Base-by-base conservation (phyloP, 2,329 filamentous ascomycete species). In the Gaeumannomyces sp. region DNA sequence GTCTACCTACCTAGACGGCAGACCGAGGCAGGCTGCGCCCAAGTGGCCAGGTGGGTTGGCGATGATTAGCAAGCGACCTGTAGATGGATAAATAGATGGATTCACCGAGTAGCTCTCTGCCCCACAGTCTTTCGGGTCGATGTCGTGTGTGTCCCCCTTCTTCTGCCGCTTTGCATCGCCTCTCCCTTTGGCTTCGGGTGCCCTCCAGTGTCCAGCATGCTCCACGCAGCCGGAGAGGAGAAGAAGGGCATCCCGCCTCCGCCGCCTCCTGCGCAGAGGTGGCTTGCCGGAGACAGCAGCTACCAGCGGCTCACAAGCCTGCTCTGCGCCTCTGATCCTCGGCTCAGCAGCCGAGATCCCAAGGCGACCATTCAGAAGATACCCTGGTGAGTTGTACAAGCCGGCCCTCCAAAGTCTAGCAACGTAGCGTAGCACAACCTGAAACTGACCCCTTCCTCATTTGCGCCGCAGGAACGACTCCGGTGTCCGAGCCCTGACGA, bases 261-360 rank as follows among this genome's bases (percentile, higher is more conserved):
- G 5, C 45, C 45, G 45, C 45, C 45, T n/a, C 45, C 19, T 53
- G 45, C 58, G 29, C 25, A 31, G 14, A 59, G 60, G 3, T 65
- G 57, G 63, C 62, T 64, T 33, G 61, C 57, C 27, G 64, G 70
- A 65, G 64, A 62, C 60, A 65, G 69, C 67, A 56, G 13, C 57
- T 71, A 71, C 59, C 65, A 64, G 25, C 29, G 61, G 25, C 62
- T 65, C 22, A 66, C 69, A 22, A 62, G 64, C 13, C 61, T 65
- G 2, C 64, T 71, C 14, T 65, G 62, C 19, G 64, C 31, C 56
- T 68, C 68, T 0, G 70, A 71, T 50, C 69, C 69, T 8, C 66
- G 70, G 3, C 67, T 71, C 0, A 61, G 61, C 29, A 66, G 65
- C 38, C 65, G 69, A 0, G 70, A 71, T 25, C 70, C 70, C 25